Conservation (phyloP, 768 basidiomycete genomes). For the Pleurotus eryngii region DNA sequence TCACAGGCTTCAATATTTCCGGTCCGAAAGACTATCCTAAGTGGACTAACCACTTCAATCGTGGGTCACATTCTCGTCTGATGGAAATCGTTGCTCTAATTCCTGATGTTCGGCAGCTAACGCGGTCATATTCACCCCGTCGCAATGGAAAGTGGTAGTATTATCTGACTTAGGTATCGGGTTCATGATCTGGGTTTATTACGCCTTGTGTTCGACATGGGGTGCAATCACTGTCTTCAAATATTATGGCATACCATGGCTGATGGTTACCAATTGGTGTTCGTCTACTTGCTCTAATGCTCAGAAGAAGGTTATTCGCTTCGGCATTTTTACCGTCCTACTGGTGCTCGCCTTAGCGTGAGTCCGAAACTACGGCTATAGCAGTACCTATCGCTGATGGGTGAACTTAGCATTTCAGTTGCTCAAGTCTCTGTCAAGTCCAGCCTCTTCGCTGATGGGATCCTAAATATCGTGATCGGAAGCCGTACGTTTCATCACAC, state of each 20-base stretch:
- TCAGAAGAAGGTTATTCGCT: slow-evolving; percentile 1
- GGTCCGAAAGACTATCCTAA: slow-evolving; percentile 33
- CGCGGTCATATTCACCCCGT: background rate
- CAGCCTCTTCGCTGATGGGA: background rate
- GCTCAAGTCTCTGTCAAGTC: background rate
- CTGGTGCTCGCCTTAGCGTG: background rate
- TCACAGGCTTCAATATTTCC: slow-evolving; percentile 33
- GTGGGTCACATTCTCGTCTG: slow-evolving; percentile 8
- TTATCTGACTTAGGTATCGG: background rate
- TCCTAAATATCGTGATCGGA: background rate
- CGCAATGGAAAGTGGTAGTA: background rate
- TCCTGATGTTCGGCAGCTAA: background rate
- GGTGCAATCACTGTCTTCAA: background rate
- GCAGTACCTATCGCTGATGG: background rate
- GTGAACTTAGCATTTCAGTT: background rate
- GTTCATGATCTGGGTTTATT: background rate
- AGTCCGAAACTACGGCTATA: background rate
- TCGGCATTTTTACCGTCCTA: background rate
- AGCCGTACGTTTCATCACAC: background rate
- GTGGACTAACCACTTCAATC: slow-evolving; percentile 41
- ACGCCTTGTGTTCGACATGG: background rate
- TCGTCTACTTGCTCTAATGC: background rate
- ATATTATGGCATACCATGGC: background rate
- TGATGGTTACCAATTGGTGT: background rate
- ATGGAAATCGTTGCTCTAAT: background rate